These are phyloP conservation scores for Xylaria sp. DNA, from an alignment of 2,329 filamentous ascomycete genomes.

Conservation along the genomic window DNA sequence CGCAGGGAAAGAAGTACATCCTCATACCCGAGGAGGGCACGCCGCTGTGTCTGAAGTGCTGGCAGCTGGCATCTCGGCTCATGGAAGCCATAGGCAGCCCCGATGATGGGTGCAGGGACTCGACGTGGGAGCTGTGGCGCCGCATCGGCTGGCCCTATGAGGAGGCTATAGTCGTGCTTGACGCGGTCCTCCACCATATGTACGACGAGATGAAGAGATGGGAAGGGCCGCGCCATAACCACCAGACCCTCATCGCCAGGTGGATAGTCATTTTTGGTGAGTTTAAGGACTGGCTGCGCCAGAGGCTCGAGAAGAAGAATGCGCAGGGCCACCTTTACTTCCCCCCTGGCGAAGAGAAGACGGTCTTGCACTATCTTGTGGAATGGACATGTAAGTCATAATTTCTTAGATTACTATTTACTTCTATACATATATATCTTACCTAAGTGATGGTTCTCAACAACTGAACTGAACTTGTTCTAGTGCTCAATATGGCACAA, in stretches of 20 bases:
- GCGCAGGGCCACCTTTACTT: slow-evolving; percentile 16
- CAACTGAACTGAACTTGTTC: neutral
- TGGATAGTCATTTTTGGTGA: slow-evolving; percentile 13
- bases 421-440: neutral
- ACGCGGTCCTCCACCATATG: neutral
- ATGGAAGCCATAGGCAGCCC: slow-evolving; percentile 15
- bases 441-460: neutral
- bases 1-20: slow-evolving; percentile 15
- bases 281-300: slow-evolving; percentile 24
- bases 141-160: slow-evolving; percentile 17
- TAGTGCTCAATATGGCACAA: slow-evolving; percentile 12
- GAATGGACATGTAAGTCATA: slow-evolving; percentile 25
- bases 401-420: neutral
- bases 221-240: slow-evolving; percentile 4
- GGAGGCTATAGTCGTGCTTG: slow-evolving; percentile 4
- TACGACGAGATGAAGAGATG: slow-evolving; percentile 1
- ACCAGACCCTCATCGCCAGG: neutral
- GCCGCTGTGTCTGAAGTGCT: slow-evolving; percentile 4
- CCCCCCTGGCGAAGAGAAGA: slow-evolving; percentile 11
- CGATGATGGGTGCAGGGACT: neutral
- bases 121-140: slow-evolving; percentile 22
- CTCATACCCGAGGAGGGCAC: neutral
- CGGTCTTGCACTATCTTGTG: slow-evolving; percentile 21
- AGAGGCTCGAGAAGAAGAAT: slow-evolving; percentile 25
- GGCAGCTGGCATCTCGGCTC: neutral